These are phyloP conservation scores for Lepidium africanum DNA, from an alignment of 345 rosid species.

Conservation along the genomic window DNA sequence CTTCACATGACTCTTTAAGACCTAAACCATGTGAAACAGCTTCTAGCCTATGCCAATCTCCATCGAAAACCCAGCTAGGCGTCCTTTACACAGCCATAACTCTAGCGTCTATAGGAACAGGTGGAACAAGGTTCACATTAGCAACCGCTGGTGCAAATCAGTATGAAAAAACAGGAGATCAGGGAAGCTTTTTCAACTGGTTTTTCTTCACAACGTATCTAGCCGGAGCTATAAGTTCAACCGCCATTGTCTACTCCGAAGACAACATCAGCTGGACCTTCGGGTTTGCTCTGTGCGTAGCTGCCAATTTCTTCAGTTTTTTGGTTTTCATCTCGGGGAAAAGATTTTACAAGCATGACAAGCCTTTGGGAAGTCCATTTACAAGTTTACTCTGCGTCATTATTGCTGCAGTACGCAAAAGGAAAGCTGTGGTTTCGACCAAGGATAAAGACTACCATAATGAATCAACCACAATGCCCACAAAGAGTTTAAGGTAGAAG, in stretches of 20 bases:
- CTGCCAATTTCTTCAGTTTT: slow-evolving; percentile 22
- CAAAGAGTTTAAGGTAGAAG: slow-evolving; percentile 32
- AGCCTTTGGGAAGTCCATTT: slow-evolving; percentile 43
- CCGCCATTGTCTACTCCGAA: slow-evolving; percentile 32
- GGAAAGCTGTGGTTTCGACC: slow-evolving; percentile 28
- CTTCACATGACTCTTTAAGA: slow-evolving; percentile 27
- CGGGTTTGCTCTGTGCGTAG: slow-evolving; percentile 34
- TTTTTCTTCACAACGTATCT: slow-evolving; percentile 31
- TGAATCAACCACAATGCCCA: slow-evolving; percentile 1
- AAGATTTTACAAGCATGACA: slow-evolving; percentile 27
- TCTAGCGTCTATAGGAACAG: slow-evolving; percentile 26
- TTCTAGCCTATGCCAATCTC: slow-evolving; percentile 22
- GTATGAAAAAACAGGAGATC: slow-evolving; percentile 24
- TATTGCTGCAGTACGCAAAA: slow-evolving; percentile 31
- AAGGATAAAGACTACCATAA: slow-evolving; percentile 33
- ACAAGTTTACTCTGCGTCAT: slow-evolving; percentile 36
- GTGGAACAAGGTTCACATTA: slow-evolving; percentile 34
- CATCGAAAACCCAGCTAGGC: slow-evolving; percentile 26
- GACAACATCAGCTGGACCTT: slow-evolving; percentile 43
- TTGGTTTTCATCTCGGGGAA: slow-evolving; percentile 31
- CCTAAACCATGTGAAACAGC: slow-evolving; percentile 28
- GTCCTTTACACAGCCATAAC: slow-evolving; percentile 33
- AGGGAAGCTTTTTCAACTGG: slow-evolving; percentile 47
- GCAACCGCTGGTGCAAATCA: slow-evolving; percentile 46
- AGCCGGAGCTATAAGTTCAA: slow-evolving; percentile 18